Evolutionary conservation across 83 land plant species (phyloP).

Genomic region (Picea abies): DNA sequence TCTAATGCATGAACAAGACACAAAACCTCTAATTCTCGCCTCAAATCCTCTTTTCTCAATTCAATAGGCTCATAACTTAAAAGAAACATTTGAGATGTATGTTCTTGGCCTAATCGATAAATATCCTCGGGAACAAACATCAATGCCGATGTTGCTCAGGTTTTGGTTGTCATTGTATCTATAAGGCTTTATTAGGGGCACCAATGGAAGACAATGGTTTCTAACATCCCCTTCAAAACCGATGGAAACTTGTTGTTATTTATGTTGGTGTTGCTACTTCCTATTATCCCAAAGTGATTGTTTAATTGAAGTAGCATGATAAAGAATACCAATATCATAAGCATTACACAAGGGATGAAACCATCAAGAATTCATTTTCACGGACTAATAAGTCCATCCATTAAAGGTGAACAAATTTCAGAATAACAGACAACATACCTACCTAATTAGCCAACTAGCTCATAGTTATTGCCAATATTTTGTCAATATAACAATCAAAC

Average conservation of each 20-base stretch:
- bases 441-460: too few relatives aligned
- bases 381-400: too few relatives aligned
- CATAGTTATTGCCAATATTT: too few relatives aligned
- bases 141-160: neutral
- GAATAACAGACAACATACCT: too few relatives aligned
- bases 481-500: too few relatives aligned
- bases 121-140: neutral
- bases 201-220: neutral
- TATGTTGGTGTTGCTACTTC: neutral
- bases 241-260: neutral
- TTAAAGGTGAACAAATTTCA: too few relatives aligned
- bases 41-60: constrained; percentile 52
- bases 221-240: neutral
- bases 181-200: neutral
- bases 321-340: neutral
- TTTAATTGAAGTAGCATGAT: neutral
- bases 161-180: neutral
- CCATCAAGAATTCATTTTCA: too few relatives aligned
- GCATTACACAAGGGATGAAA: neutral
- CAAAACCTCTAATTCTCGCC: constrained; percentile 66
- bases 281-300: neutral
- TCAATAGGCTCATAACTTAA: constrained; percentile 53
- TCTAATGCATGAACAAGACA: constrained; percentile 82
- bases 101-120: constrained; percentile 28
- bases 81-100: constrained; percentile 62